A percentile compares a stretch with the other conserved stretches of the same genome.
Conservation (phyloP, 768 basidiomycete genomes). For the Russula abietina region DNA sequence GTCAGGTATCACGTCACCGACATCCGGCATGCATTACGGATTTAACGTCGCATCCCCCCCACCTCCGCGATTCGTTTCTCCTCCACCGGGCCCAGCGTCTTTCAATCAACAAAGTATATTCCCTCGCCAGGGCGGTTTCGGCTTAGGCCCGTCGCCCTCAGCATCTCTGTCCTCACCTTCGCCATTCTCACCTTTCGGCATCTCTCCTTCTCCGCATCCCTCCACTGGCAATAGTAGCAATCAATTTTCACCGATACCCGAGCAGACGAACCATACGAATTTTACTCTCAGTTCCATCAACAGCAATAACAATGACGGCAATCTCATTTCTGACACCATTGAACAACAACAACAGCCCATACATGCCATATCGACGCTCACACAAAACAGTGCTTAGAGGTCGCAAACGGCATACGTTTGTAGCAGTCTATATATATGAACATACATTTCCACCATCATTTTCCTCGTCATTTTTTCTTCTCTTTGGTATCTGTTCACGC, state of each 20-base stretch:
- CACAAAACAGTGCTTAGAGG: constrained; percentile 23
- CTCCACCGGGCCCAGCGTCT: constrained; percentile 29
- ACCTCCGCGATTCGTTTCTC: constrained; percentile 35
- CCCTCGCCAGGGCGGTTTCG: constrained; percentile 28
- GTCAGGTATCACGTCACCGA: constrained; percentile 32
- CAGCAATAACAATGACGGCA: constrained; percentile 25
- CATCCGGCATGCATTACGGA: constrained; percentile 29
- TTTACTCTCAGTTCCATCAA: constrained; percentile 24
- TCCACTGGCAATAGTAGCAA: constrained; percentile 24
- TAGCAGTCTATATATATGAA: constrained; percentile 28
- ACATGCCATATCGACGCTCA: constrained; percentile 23
- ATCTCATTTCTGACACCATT: constrained; percentile 26
- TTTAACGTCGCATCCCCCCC: constrained; percentile 34
- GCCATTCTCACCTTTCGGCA: constrained; percentile 36
- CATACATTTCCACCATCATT: constrained; percentile 22
- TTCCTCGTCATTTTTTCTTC: constrained; percentile 22
- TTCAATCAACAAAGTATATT: constrained; percentile 22
- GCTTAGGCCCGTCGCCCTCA: constrained; percentile 25
- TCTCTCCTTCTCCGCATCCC: constrained; percentile 31
- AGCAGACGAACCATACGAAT: constrained; percentile 25
- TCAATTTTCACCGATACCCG: constrained; percentile 28
- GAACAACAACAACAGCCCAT: constrained; percentile 25
- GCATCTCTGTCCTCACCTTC: constrained; percentile 25
- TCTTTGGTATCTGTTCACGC: constrained; percentile 23
- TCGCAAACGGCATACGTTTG: constrained; percentile 23